Percentiles rank a stretch among this genome's conserved stretches.
Evolutionary conservation across 108 stramenopile species (phyloP).

Genomic region (Cylindrotheca closterium): DNA sequence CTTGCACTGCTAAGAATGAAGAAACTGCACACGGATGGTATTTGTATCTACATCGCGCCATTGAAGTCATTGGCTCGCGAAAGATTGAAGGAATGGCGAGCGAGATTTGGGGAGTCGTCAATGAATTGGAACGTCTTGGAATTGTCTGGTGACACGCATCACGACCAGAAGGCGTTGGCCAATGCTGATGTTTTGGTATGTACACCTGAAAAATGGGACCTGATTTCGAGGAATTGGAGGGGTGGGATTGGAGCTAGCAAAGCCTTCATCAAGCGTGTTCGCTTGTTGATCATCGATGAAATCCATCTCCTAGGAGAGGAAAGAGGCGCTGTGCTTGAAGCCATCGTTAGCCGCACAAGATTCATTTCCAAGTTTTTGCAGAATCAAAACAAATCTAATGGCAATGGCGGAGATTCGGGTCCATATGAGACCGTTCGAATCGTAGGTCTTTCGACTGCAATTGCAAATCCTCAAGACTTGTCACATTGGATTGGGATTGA

Average conservation of each 20-base stretch:
- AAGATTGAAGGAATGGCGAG: conserved; percentile 93
- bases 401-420: conserved; percentile 22
- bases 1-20: conserved; percentile 84
- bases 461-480: conserved; percentile 96
- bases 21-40: conserved; percentile 55
- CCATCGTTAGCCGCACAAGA: conserved; percentile 93
- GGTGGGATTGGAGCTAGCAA: conserved; percentile 52
- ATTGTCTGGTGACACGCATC: conserved; percentile 95
- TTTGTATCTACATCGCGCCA: conserved; percentile 98
- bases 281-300: conserved; percentile 96
- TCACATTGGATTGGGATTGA: conserved; percentile 97
- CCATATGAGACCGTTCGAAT: conserved; percentile 70
- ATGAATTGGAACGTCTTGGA: conserved; percentile 93
- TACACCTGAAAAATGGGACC: conserved; percentile 99
- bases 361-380: conserved; percentile 80
- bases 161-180: conserved; percentile 79
- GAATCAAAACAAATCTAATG: conserved; percentile 10
- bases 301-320: conserved; percentile 99
- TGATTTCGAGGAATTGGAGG: conserved; percentile 94
- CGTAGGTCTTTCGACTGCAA: conserved; percentile 93
- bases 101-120: conserved; percentile 70
- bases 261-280: conserved; percentile 79
- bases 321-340: conserved; percentile 97
- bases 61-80: conserved; percentile 97
- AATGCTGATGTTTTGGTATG: conserved; percentile 94